These are phyloP conservation scores for Lineolata rhizophorae DNA, from an alignment of 495 filamentous ascomycete genomes.

Conservation along the genomic window DNA sequence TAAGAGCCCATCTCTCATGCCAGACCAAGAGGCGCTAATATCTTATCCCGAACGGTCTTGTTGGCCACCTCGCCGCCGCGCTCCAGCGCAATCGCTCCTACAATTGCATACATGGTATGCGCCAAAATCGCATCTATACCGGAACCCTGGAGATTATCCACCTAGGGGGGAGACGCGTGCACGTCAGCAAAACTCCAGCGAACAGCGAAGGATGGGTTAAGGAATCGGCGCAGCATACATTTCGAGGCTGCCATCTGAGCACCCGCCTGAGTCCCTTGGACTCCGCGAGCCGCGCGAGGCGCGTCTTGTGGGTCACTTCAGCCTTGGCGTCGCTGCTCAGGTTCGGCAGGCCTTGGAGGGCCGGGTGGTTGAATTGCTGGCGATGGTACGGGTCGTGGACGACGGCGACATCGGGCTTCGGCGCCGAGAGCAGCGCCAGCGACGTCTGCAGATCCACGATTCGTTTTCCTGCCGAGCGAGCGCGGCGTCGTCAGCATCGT, in stretches of 20 bases:
- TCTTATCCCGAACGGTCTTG: slow-evolving; percentile 49
- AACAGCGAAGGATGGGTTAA: no score
- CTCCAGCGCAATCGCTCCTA: slow-evolving; percentile 73
- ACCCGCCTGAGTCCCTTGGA: slow-evolving; percentile 50
- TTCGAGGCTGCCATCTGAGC: slow-evolving; percentile 67
- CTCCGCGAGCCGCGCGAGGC: slow-evolving; percentile 40
- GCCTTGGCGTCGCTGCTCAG: slow-evolving; percentile 33
- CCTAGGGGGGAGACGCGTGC: slow-evolving; percentile 27
- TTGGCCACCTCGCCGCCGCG: slow-evolving; percentile 62
- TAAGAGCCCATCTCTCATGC: slow-evolving; percentile 2
- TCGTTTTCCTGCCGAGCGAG: slow-evolving; percentile 65
- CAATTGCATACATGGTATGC: slow-evolving; percentile 60
- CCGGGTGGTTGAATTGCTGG: slow-evolving; percentile 47
- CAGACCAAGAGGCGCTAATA: slow-evolving; percentile 30
- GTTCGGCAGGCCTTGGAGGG: slow-evolving; percentile 47
- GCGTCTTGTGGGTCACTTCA: slow-evolving; percentile 30
- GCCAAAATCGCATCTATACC: slow-evolving; percentile 50
- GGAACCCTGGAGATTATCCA: slow-evolving; percentile 43
- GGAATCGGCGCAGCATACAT: slow-evolving; percentile 40
- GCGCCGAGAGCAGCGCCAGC: slow-evolving; percentile 39
- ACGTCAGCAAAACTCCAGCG: no score
- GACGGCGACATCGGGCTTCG: slow-evolving; percentile 4
- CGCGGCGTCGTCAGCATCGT: no score
- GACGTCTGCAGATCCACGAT: slow-evolving; percentile 63
- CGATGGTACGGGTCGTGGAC: slow-evolving; percentile 28